Base-by-base conservation (phyloP, 1,284 basidiomycete genomes). In the Sparassis latifolia region DNA sequence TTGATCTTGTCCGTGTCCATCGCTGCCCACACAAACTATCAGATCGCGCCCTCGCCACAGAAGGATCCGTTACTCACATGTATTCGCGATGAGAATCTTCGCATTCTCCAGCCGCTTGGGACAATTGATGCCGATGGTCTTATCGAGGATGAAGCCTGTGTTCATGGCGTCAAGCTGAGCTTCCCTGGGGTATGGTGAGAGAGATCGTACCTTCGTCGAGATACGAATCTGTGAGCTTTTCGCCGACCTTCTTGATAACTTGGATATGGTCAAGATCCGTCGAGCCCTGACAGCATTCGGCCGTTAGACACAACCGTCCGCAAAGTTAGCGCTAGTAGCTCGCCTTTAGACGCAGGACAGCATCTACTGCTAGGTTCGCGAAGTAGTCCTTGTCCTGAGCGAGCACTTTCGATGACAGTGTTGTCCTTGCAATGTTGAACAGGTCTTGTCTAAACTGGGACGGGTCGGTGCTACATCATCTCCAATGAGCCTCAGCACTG, bases 1-100 rank as follows among this genome's bases (percentile, higher is more conserved):
- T 99, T 99, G 76, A 99, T 97, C 74, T 99, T 99, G 74, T 99
- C 97, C 33, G 97, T 99, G 74, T 99, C 96, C 97, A 99, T 98
- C 5, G 95, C 92, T 94, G 56, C 30, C 42, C 42, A n/a, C 27
- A 37, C 32, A 30, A 44, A 40, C 29, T 10, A 58, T 45, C 12
- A 27, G 31, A 43, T 44, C 12, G n/a, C 29, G 47, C 9, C 45
- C 12, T 42, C 33, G 28, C 12, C 44, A 43, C 37, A 37, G 6
- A 5, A 7, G 42, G 31, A 39, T 30, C 10, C 1, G 29, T 5
- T 10, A 71, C 88, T 56, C 61, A 91, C 92, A 92, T 10, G 97
- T 99, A 66, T 99, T 99, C 52, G 96, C 93, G 58, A 99, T 97
- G 55, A 99, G 73, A 58, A 99, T 99, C 69, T 93, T 97, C 43